Evolutionary conservation across 108 stramenopile genomes (phyloP), one percentile per base, ranked within the genome.

Genomic region (Seminavis robusta): DNA sequence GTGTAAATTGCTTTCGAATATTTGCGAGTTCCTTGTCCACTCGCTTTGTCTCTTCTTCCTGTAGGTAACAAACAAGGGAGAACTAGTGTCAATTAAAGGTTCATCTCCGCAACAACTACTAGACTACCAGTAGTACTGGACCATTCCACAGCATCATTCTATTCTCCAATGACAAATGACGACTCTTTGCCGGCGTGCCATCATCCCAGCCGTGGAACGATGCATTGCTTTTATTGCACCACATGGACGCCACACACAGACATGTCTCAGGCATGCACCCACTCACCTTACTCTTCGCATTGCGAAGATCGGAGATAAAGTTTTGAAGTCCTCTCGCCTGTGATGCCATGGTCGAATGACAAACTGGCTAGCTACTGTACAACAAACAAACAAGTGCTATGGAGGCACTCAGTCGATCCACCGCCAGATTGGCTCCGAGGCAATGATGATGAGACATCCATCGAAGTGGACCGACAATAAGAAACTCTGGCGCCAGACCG

Each of bases 21-120:
- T 99, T 99, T 26, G 95, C 97, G 20, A 99, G 78, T 74, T 99
- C 98, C 59, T 94, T 96, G 52, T 97, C 95, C 20, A 99, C 94
- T 19, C 98, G 92, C 44, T 57, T 60, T 24, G 74, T 69, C 59
- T 98, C 97, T 48, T 94, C 92, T 41, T 95, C 93, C 82, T 90
- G 23, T 47, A 27, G 34, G 21, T 15, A 59, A 50, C 6, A 59
- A 58, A 11, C 10, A 16, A 10, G 24, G 10, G 47, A 16, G 26
- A 6, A 28, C 13, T 13, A 13, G 10, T 37, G 36, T 37, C 36
- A 37, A 13, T 37, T 37, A 11, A 11, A 13, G 8, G 13, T 11
- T 37, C 13, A 37, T 8, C 13, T 37, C 10, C 8, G 8, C 36
- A 37, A 37, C 13, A 11, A 8, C 8, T 13, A 37, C 36, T 13